Evolutionary conservation across 345 rosid genomes (phyloP).

Genomic region (Citrus unshiu): DNA sequence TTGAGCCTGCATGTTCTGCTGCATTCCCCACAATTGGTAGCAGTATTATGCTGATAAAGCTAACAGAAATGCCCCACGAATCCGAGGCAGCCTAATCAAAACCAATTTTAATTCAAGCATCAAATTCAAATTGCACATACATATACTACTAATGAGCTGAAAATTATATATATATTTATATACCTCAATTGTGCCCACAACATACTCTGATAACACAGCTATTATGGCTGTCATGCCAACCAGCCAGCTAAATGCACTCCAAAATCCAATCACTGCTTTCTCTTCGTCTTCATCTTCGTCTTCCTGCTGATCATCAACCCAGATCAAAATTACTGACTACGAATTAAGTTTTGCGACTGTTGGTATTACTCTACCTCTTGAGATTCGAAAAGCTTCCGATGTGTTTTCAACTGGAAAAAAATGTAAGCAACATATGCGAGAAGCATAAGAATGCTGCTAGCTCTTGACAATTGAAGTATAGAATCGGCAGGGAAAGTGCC

Average conservation of each 20-base stretch:
- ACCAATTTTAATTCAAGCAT: neutral
- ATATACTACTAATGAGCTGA: neutral
- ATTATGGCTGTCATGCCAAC: constrained; percentile 68
- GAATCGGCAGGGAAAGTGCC: constrained; percentile 21
- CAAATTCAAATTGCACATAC: neutral
- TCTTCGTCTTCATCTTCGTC: constrained; percentile 59
- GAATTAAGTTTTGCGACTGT: neutral
- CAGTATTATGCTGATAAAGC: constrained; percentile 81
- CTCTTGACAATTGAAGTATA: constrained; percentile 66
- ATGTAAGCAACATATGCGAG: constrained; percentile 71
- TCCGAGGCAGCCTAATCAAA: constrained; percentile 67
- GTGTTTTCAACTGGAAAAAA: constrained; percentile 81
- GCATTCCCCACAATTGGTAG: constrained; percentile 95
- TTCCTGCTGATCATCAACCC: constrained; percentile 18
- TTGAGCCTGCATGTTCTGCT: constrained; percentile 95
- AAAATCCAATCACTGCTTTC: constrained; percentile 69
- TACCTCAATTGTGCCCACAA: constrained; percentile 94
- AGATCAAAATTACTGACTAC: neutral
- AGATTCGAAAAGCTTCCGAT: constrained; percentile 54
- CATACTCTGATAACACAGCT: constrained; percentile 79
- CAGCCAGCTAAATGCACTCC: constrained; percentile 80
- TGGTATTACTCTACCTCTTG: constrained; percentile 34
- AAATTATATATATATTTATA: neutral
- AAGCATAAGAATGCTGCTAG: constrained; percentile 81
- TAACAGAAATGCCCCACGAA: constrained; percentile 85